Percentiles rank a stretch among this genome's conserved stretches.
These are phyloP conservation scores for Aspergillus brasiliensis DNA, from an alignment of 2,329 filamentous ascomycete species.

Conservation along the genomic window DNA sequence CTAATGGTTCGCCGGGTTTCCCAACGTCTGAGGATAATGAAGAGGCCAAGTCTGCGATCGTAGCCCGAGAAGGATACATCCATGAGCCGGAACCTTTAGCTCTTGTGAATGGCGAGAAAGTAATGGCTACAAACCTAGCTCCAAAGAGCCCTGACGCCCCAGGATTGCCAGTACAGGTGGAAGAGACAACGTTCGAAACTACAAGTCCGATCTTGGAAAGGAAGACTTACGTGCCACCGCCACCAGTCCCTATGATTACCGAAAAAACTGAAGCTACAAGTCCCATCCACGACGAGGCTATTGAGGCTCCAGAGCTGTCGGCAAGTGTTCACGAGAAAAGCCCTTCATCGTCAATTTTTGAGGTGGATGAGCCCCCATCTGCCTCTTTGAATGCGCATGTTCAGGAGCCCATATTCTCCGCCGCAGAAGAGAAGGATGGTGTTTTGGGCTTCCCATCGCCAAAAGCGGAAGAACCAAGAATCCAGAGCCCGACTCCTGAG, in stretches of 20 bases:
- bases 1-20: not conserved
- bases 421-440: not conserved
- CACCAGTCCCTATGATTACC: not conserved
- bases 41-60: not conserved
- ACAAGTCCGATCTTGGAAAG: not conserved
- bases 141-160: not conserved
- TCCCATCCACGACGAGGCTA: not conserved
- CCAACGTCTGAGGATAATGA: not conserved
- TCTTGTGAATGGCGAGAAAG: not conserved
- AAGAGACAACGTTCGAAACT: not conserved
- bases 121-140: not conserved
- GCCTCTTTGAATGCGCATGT: not conserved
- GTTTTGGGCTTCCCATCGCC: not conserved
- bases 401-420: not conserved
- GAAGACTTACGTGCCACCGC: not conserved
- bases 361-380: not conserved
- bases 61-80: not conserved
- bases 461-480: not conserved
- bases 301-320: not conserved
- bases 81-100: not conserved
- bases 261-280: not conserved
- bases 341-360: not conserved
- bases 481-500: not conserved
- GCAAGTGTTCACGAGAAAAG: not conserved
- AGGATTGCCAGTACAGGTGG: not conserved